Conservation (phyloP, 2,329 filamentous ascomycete species). For the Plectosphaerella plurivora region DNA sequence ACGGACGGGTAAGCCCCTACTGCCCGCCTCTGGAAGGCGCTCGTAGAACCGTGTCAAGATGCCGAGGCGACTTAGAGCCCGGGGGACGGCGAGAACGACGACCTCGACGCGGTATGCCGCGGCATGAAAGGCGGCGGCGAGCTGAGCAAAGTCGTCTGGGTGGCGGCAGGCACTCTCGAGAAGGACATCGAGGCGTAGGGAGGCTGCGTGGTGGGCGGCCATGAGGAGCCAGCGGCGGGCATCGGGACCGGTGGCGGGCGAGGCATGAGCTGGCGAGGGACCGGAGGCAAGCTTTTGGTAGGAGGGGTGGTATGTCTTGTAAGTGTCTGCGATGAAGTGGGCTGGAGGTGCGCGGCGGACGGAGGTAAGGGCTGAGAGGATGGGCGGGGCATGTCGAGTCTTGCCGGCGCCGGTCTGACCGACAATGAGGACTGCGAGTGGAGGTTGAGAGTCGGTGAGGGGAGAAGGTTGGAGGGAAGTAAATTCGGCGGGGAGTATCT, state of each 20-base stretch:
- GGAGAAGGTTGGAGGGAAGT: constrained; percentile 4
- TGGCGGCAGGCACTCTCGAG: constrained; percentile 41
- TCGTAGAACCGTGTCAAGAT: constrained; percentile 34
- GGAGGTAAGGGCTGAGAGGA: constrained; percentile 25
- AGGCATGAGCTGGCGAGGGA: constrained; percentile 26
- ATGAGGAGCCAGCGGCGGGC: constrained; percentile 39
- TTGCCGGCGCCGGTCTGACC: constrained; percentile 47
- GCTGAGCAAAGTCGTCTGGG: constrained; percentile 31
- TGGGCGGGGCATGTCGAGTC: constrained; percentile 34
- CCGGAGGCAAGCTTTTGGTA: constrained; percentile 26
- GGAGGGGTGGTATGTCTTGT: constrained; percentile 42
- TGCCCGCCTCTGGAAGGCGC: constrained; percentile 26
- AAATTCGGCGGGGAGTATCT: constrained; percentile 29
- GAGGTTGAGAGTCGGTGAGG: constrained; percentile 10
- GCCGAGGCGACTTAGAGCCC: constrained; percentile 34
- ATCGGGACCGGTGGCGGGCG: constrained; percentile 31
- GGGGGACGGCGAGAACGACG: constrained; percentile 36
- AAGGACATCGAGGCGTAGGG: constrained; percentile 28
- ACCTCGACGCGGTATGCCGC: constrained; percentile 33
- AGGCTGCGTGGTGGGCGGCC: constrained; percentile 28
- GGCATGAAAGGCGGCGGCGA: constrained; percentile 27
- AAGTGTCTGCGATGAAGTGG: constrained; percentile 44
- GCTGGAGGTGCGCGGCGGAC: constrained; percentile 13
- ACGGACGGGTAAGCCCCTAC: constrained; percentile 28
- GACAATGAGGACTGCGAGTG: constrained; percentile 37